These are phyloP conservation scores for Candida maris DNA, from an alignment of 805 yeast genomes.

Conservation along the genomic window DNA sequence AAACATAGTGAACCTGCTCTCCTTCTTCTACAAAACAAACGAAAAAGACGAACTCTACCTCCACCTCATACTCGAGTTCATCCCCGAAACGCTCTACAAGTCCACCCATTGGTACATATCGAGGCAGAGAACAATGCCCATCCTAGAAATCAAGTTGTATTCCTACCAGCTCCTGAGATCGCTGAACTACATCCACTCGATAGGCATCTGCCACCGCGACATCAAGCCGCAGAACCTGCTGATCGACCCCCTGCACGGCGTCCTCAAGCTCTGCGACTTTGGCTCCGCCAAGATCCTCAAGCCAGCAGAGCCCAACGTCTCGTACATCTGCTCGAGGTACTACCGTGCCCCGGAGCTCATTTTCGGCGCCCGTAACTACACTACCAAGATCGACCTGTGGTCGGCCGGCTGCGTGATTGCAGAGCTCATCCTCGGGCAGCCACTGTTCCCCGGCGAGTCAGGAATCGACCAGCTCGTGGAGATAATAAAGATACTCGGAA, in stretches of 20 bases:
- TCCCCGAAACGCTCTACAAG: conserved; percentile 94
- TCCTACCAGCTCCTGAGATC: conserved; percentile 76
- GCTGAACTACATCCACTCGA: conserved; percentile 69
- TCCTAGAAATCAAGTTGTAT: conserved; percentile 81
- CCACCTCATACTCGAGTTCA: conserved; percentile 83
- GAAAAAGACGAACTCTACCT: conserved; percentile 75
- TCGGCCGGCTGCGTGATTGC: conserved; percentile 98
- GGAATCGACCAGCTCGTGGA: conserved; percentile 98
- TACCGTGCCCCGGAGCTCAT: conserved; percentile 97
- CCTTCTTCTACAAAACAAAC: conserved; percentile 71
- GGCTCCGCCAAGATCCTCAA: conserved; percentile 91
- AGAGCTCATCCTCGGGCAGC: conserved; percentile 91
- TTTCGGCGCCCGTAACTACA: conserved; percentile 94
- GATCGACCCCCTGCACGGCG: conserved; percentile 80
- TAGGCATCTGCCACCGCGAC: conserved; percentile 86
- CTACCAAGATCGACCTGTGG: conserved; percentile 97
- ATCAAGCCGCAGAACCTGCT: conserved; percentile 87
- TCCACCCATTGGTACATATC: conserved; percentile 83
- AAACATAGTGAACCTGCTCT: conserved; percentile 82
- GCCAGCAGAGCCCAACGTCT: conserved; percentile 90
- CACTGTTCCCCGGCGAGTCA: conserved; percentile 95
- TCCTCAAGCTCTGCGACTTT: conserved; percentile 90
- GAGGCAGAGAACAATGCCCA: conserved; percentile 77
- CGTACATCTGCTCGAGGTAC: conserved; percentile 94
- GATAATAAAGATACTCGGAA: conserved; percentile 91